Base-by-base conservation (phyloP, 2,329 filamentous ascomycete species). In the Cladosporium sp. region DNA sequence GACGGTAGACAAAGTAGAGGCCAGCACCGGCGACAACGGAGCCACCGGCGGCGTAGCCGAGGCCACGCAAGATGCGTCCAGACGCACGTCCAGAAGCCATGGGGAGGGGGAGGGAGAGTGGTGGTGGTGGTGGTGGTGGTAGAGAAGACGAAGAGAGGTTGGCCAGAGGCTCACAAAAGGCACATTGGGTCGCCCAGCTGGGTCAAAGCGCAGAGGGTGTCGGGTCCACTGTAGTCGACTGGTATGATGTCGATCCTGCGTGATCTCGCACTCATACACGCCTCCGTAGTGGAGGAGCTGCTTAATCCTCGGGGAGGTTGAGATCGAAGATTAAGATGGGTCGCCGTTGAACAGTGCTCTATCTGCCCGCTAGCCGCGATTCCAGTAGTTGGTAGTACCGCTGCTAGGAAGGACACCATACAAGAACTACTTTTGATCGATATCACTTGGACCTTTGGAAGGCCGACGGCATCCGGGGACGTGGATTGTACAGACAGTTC, bases 1-100 rank as follows among this genome's bases (percentile, higher is more conserved):
- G 86, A 32, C 85, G 81, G 69, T 87, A 86, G 57, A 79, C 74
- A 55, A 80, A 70, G 68, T 85, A 85, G 52, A 85, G 73, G 39
- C 76, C 73, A 50, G 77, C 77, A 47, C 76, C 78, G 58, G 77
- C 78, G 47, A 75, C 73, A 30, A 73, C 72, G 51, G 75, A 73
- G 18, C 77, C 80, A 47, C 73, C 78, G 36, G 79, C 73, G 45
- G 78, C 78, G 68, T 84, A 84, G 24, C 83, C 75, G 54, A 83
- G 67, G 43, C 78, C 78, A 64, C 75, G 77, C 58, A 84, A 61
- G 54, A 83, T 63, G 55, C 77, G 77, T 32, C 54, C 52, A 47
- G 56, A 54, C 30, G 58, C 58, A 50, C 58, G 57, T 27, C 47
- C 32, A 30, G 41, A 36, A 50, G 47, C 32, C 47, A 50, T 50